These are phyloP conservation scores for Cladosporium oxysporum DNA, from an alignment of 2,329 filamentous ascomycete species.

Conservation along the genomic window DNA sequence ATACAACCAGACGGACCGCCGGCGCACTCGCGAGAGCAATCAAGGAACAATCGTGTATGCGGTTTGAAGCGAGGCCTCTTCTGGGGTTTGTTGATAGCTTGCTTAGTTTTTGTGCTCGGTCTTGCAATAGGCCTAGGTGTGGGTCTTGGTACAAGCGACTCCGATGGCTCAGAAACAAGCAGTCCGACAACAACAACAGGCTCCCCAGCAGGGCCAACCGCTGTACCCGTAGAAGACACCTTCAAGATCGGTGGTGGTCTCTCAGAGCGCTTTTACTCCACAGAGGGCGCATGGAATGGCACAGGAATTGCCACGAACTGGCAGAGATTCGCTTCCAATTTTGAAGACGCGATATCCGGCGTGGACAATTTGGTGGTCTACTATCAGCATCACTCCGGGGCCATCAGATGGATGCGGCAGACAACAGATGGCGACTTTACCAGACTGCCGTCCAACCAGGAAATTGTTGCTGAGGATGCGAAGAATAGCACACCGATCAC, in stretches of 20 bases:
- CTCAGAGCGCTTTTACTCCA: background rate
- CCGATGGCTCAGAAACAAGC: too few species aligned
- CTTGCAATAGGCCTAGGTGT: too few species aligned
- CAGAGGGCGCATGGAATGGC: background rate
- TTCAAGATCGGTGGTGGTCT: background rate
- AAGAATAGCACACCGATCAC: background rate
- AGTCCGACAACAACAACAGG: too few species aligned
- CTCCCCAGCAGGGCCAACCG: too few species aligned
- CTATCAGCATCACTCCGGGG: slow-evolving; percentile 3
- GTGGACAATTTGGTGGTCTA: background rate
- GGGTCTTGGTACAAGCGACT: too few species aligned
- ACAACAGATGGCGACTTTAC: background rate
- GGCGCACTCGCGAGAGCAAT: too few species aligned
- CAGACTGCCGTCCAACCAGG: background rate
- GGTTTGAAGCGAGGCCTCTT: too few species aligned
- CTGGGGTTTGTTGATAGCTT: too few species aligned
- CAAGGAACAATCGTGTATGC: too few species aligned
- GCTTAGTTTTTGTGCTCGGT: too few species aligned
- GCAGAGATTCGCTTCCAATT: background rate
- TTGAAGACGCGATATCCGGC: background rate
- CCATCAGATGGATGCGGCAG: background rate
- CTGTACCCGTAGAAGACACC: background rate
- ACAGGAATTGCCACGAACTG: background rate
- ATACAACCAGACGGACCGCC: too few species aligned
- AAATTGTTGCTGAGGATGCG: background rate